Evolutionary conservation across 2,329 filamentous ascomycete species (phyloP).

Genomic region (Alternaria dauci): DNA sequence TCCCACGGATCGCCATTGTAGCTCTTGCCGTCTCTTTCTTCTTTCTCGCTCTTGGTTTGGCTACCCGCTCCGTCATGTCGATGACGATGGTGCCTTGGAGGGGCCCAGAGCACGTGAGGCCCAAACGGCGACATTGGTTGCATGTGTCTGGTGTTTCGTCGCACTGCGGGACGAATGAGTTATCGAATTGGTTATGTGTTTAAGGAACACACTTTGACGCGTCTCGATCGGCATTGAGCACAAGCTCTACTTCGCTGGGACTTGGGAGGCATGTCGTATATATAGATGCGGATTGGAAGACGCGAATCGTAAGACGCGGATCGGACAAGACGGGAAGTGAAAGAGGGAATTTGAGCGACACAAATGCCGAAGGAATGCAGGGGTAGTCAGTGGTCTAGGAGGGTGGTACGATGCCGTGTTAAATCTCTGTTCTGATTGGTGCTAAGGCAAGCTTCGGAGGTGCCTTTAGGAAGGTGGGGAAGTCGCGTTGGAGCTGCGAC

Average conservation of each 20-base stretch:
- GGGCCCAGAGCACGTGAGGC: slow-evolving; percentile 42
- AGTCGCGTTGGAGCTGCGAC: background rate
- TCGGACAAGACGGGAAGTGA: slow-evolving; percentile 13
- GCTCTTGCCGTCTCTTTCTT: slow-evolving; percentile 26
- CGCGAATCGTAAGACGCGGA: slow-evolving; percentile 15
- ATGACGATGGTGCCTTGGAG: slow-evolving; percentile 46
- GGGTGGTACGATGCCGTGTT: background rate
- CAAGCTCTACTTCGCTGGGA: slow-evolving; percentile 46
- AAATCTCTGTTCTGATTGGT: slow-evolving; percentile 43
- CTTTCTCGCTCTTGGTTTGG: slow-evolving; percentile 33
- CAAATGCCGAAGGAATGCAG: background rate
- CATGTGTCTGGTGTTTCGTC: slow-evolving; percentile 40
- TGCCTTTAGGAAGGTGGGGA: background rate
- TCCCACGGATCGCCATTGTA: slow-evolving; percentile 4
- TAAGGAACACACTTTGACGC: slow-evolving; percentile 40
- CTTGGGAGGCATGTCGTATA: slow-evolving; percentile 28
- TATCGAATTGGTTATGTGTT: background rate
- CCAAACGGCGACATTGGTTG: slow-evolving; percentile 30
- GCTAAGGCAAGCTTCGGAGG: slow-evolving; percentile 43
- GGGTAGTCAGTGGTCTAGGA: background rate
- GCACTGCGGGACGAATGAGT: slow-evolving; percentile 23
- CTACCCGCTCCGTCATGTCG: slow-evolving; percentile 45
- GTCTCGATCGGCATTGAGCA: slow-evolving; percentile 45
- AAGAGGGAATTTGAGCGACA: slow-evolving; percentile 25
- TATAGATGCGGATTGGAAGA: background rate